Conservation (phyloP, 2,329 filamentous ascomycete species). For the Pseudogymnoascus sp. region DNA sequence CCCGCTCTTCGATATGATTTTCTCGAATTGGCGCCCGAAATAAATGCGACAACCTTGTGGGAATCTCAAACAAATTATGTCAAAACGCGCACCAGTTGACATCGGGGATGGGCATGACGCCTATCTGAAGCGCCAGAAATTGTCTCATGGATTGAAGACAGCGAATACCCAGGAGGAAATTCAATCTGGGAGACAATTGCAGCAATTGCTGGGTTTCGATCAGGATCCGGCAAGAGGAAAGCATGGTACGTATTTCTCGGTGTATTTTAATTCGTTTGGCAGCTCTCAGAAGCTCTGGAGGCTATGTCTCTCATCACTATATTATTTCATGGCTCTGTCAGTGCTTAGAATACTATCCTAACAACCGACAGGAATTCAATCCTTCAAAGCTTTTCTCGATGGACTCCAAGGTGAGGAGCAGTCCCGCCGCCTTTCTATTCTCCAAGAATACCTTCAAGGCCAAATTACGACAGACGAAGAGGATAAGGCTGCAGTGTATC, state of each 20-base stretch:
- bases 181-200: constrained; percentile 56
- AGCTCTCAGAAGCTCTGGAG: background rate
- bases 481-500: constrained; percentile 54
- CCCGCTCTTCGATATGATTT: constrained; percentile 3
- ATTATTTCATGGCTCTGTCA: background rate
- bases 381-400: constrained; percentile 65
- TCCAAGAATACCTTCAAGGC: constrained; percentile 60
- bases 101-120: constrained; percentile 24
- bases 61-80: constrained; percentile 17
- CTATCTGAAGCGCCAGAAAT: constrained; percentile 29
- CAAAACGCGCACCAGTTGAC: constrained; percentile 24
- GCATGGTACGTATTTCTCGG: constrained; percentile 43
- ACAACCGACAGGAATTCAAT: constrained; percentile 47
- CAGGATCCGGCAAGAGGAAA: constrained; percentile 60
- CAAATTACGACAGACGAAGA: constrained; percentile 41
- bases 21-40: background rate
- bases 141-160: constrained; percentile 42
- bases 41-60: constrained; percentile 6
- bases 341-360: background rate
- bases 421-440: constrained; percentile 46
- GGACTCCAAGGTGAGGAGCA: constrained; percentile 46
- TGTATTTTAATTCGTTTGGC: background rate
- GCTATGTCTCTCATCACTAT: background rate
- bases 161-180: constrained; percentile 47
- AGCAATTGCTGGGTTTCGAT: constrained; percentile 59